Evolutionary conservation across 179 eudicot species (phyloP), one percentile per base, ranked within the genome.

Genomic region (Vitellaria paradoxa): DNA sequence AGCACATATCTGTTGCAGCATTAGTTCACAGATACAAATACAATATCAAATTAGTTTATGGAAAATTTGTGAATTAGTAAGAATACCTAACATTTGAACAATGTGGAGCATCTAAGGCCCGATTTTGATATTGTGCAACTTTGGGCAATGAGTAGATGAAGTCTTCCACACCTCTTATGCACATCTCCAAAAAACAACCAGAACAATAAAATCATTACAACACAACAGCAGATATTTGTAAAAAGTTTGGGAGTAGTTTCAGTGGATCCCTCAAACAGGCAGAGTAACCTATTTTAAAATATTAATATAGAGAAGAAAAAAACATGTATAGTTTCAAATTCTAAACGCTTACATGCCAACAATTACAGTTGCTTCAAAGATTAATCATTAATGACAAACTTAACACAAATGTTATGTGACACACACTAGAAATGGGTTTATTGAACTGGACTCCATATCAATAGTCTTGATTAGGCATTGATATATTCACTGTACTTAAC

Each of bases 401-500:
- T 18, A 45, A 7, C 46, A 53, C 53, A 68, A 49, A 68, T 45
- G 71, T 26, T 68, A 45, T n/a, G 15, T 53, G 57, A 30, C 37
- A 30, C 57, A 68, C 21, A 45, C 26, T 18, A 5, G 23, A 21
- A 42, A 45, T 21, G 50, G n/a, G 50, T 68, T n/a, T 49, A 68
- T 20, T n/a, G 3, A n/a, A 68, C 8, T 68, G 71, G 15, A 68
- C 53, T 9, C 20, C 30, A 46, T 17, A 68, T n/a, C 56, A 18
- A 15, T 30, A 52, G 6, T 49, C 60, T 52, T 50, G 60, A 70
- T 23, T 50, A 70, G 60, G 74, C 42, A 13, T 52, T 70, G 30
- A 23, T 23, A 52, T 26, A 8, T 53, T 53, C 7, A 1, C 47
- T 53, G 46, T 55, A 46, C 73, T 84, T 89, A 70, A 15, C 50